Base-by-base conservation (phyloP, 192 early-diverging fungal species). In the Chytriomyces sp. region DNA sequence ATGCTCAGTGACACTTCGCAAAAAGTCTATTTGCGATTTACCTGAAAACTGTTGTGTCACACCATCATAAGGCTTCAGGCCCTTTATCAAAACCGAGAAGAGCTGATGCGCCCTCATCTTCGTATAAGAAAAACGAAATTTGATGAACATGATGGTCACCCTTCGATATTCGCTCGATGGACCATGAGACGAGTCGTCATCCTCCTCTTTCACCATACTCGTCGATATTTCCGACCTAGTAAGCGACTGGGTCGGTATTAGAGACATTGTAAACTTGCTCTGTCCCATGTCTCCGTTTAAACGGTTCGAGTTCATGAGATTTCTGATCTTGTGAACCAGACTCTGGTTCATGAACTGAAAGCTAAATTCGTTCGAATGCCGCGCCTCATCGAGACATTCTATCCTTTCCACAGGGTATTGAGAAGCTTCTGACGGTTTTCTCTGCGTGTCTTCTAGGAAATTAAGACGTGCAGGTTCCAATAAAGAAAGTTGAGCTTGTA, bases 21-120 rank as follows among this genome's bases (percentile, higher is more conserved):
- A 1, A 38, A 30, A 64, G 34, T 19, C 52, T 64, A 60, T 63
- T 3, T 30, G n/a, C 10, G 2, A 32, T 30, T 40, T 37, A 73
- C 71, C 71, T 31, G 73, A 67, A 69, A 64, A 75, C 58, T 75
- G 74, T 44, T 75, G 74, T 26, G 65, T 75, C 5, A 75, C 74
- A 3, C 74, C 74, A 49, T 75, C 66, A 28, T 60, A 75, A 2
- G 49, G 64, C 10, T 31, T 37, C 1, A 75, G 39, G 5, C 64
- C 65, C 22, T 75, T 59, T 31, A 75, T 68, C 31, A 67, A 33
- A 14, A 69, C 56, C 28, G 65, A 61, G 44, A 61, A 75, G 12
- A 67, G 31, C 32, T 54, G 56, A 36, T 75, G 74, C n/a, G 74
- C 74, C 22, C 40, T 62, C 33, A 59, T 41, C 32, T 66, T 58